Conservation (phyloP, 2,329 filamentous ascomycete species). For the Colletotrichum theobromicola region DNA sequence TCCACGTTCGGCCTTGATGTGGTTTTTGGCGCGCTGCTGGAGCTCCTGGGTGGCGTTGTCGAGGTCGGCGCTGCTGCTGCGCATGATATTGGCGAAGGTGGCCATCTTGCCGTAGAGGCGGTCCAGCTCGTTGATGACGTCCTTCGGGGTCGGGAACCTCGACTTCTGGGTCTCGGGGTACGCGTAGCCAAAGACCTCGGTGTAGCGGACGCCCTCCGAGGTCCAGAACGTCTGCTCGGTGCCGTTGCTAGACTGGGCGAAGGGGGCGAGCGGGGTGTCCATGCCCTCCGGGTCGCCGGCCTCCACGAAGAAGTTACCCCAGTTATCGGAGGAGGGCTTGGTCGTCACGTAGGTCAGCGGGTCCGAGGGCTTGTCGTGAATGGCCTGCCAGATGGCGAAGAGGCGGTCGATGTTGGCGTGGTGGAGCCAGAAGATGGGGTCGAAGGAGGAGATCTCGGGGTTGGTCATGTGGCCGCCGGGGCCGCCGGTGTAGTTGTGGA, state of each 20-base stretch:
- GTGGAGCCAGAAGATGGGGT: conserved; percentile 66
- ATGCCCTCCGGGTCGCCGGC: conserved; percentile 25
- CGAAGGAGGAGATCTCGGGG: conserved; percentile 63
- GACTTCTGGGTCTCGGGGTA: conserved; percentile 32
- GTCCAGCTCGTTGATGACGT: conserved; percentile 23
- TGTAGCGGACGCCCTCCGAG: conserved; percentile 28
- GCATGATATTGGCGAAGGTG: conserved; percentile 13
- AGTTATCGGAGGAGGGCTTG: not conserved
- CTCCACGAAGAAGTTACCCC: conserved; percentile 35
- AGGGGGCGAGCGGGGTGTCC: conserved; percentile 27
- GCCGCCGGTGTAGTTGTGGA: conserved; percentile 37
- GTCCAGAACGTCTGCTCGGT: conserved; percentile 29
- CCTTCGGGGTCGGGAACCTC: conserved; percentile 18
- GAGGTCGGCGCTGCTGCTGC: not conserved
- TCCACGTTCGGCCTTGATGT: not conserved
- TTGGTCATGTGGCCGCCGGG: conserved; percentile 47
- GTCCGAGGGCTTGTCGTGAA: conserved; percentile 5
- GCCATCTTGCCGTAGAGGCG: conserved; percentile 9
- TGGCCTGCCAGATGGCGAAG: conserved; percentile 17
- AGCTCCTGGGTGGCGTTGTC: not conserved
- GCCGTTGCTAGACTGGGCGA: conserved; percentile 19
- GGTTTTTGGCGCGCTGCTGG: not conserved
- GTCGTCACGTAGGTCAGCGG: conserved; percentile 12
- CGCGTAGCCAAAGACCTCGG: conserved; percentile 29
- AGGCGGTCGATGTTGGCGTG: conserved; percentile 18